Evolutionary conservation across 139 green algal species (phyloP).

Genomic region (Tetraselmis chui): DNA sequence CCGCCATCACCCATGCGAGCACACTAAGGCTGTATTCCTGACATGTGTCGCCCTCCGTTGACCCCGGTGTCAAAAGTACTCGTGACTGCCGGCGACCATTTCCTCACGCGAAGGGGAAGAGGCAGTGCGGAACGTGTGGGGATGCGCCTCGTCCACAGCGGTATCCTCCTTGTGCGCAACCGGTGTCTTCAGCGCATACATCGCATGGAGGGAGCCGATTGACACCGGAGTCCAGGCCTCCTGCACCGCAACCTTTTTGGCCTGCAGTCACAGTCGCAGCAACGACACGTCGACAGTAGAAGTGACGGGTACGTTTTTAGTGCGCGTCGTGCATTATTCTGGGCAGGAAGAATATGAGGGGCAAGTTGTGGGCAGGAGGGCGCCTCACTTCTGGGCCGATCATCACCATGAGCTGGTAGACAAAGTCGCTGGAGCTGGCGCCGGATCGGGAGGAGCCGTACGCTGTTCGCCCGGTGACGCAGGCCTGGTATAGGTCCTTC

Average conservation of each 20-base stretch:
- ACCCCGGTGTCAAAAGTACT: background rate
- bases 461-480: constrained; percentile 6
- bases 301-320: background rate
- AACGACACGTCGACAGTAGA: background rate
- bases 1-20: too few species aligned
- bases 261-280: background rate
- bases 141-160: constrained; percentile 3
- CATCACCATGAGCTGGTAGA: constrained; percentile 12
- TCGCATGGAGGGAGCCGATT: constrained; percentile 1
- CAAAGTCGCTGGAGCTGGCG: background rate
- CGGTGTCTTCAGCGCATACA: constrained; percentile 3
- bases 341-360: background rate
- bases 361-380: background rate
- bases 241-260: background rate
- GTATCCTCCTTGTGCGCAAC: constrained; percentile 5
- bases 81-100: background rate
- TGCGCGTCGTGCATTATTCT: background rate
- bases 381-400: constrained; percentile 2
- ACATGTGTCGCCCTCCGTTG: too few species aligned
- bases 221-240: constrained; percentile 5
- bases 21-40: too few species aligned
- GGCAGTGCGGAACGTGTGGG: constrained; percentile 5
- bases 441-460: constrained; percentile 9
- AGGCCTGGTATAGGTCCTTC: constrained; percentile 15
- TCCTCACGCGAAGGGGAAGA: background rate